These are phyloP conservation scores for Leucogyrophana mollusca DNA, from an alignment of 768 basidiomycete genomes.

Conservation along the genomic window DNA sequence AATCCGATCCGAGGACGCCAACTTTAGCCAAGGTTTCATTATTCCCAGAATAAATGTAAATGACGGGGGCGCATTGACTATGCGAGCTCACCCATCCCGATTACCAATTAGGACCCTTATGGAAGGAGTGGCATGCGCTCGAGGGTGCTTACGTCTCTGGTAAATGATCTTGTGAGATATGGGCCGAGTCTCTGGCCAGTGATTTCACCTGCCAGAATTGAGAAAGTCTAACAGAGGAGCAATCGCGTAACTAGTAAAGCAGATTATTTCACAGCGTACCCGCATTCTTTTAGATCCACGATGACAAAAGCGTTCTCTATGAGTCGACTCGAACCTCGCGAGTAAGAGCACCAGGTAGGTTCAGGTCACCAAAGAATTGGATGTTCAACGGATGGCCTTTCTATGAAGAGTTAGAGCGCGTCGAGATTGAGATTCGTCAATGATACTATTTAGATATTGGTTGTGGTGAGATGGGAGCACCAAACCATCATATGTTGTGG, in stretches of 20 bases:
- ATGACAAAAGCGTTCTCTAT: conserved; percentile 60
- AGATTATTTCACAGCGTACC: conserved; percentile 37
- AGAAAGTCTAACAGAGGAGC: conserved; percentile 39
- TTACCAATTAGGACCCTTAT: not conserved
- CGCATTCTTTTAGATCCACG: conserved; percentile 69
- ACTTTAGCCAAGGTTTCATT: conserved; percentile 74
- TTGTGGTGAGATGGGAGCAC: not conserved
- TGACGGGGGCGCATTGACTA: conserved; percentile 71
- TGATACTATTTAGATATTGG: conserved; percentile 1
- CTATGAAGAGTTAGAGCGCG: conserved; percentile 28
- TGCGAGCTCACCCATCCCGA: conserved; percentile 69
- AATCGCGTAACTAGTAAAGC: not conserved
- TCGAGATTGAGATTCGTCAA: too few relatives aligned
- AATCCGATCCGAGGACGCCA: conserved; percentile 62
- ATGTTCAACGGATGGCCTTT: conserved; percentile 73
- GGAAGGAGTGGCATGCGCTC: not conserved
- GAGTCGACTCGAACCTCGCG: conserved; percentile 47
- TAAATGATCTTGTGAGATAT: conserved; percentile 76
- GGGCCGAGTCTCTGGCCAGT: conserved; percentile 60
- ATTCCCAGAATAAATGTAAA: conserved; percentile 73
- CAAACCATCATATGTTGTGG: conserved; percentile 53
- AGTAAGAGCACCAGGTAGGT: conserved; percentile 54
- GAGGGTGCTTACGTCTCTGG: conserved; percentile 65
- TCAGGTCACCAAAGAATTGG: conserved; percentile 59
- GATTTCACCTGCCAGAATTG: conserved; percentile 79